phyloP scores from a whole-genome alignment of 139 green algal species.

The Haematococcus lacustris region DNA sequence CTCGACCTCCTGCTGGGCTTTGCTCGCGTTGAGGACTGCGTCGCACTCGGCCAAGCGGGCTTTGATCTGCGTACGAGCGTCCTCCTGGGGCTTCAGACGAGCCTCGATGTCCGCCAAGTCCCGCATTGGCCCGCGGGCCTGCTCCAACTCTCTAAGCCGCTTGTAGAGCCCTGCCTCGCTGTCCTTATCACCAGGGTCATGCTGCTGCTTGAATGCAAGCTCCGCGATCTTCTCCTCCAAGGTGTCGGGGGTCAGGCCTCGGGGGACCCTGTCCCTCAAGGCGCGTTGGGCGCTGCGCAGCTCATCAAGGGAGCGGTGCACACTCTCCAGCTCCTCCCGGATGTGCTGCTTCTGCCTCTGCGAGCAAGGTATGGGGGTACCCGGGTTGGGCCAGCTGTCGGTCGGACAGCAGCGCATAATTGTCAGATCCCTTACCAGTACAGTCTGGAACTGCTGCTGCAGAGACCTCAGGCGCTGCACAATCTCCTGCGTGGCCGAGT shows the following conservation, averaged over 20 bases:
- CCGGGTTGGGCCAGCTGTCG: neutral
- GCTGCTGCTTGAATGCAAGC: slow-evolving; percentile 41
- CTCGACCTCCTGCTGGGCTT: slow-evolving; percentile 19
- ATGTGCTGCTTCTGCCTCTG: slow-evolving; percentile 41
- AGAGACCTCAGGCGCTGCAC: slow-evolving; percentile 22
- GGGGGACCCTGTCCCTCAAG: slow-evolving; percentile 18
- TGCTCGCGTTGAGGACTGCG: slow-evolving; percentile 24
- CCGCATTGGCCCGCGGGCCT: slow-evolving; percentile 15
- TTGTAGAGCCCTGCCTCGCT: slow-evolving; percentile 33
- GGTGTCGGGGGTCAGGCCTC: slow-evolving; percentile 17
- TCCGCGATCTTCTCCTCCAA: slow-evolving; percentile 22
- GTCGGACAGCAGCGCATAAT: neutral
- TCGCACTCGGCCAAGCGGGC: slow-evolving; percentile 31
- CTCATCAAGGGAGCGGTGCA: slow-evolving; percentile 13
- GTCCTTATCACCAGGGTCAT: slow-evolving; percentile 25
- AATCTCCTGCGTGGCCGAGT: slow-evolving; percentile 19
- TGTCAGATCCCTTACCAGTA: slow-evolving; percentile 31
- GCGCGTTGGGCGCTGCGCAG: slow-evolving; percentile 19
- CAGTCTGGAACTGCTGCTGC: slow-evolving; percentile 21
- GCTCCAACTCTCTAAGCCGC: slow-evolving; percentile 20
- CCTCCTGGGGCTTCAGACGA: slow-evolving; percentile 21
- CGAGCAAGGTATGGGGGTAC: neutral
- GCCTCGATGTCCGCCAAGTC: slow-evolving; percentile 17
- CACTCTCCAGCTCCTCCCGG: slow-evolving; percentile 34
- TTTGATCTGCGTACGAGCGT: slow-evolving; percentile 4